Evolutionary conservation across 768 basidiomycete genomes (phyloP), one percentile per base, ranked within the genome.

Genomic region (Lepiota brunneoincarnata): DNA sequence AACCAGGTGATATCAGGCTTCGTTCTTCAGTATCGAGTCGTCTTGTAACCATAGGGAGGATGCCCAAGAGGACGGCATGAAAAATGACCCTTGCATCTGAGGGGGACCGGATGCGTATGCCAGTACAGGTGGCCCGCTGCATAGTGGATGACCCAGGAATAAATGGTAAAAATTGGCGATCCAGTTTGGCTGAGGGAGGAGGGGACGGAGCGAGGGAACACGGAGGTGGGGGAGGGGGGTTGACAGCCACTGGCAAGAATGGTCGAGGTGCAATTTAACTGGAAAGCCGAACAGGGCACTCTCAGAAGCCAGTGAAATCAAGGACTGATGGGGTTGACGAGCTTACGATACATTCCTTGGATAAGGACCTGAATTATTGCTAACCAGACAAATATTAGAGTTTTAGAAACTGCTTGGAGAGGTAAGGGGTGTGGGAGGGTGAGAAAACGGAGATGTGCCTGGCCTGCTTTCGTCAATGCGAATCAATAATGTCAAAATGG

Each of bases 31-130:
- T 82, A 69, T 89, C 87, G 46, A 92, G 71, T 49, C 90, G 81
- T 52, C 87, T 79, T 41, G 85, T 81, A 62, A 91, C 86, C 78
- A 90, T 88, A 44, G 87, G 87, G n/a, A 89, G 72, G n/a, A 85
- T 70, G 46, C 79, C 72, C 47, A 81, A 73, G 35, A 76, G 72
- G 26, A 91, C 89, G 26, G 86, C 87, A 63, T 90, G 86, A 67
- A 91, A 90, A 65, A 91, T 80, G 58, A 83, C 66, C 12, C 78
- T 73, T 46, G 79, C 79, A 59, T 81, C 79, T 24, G 75, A 66
- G 15, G 80, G 78, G 20, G 79, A 80, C 59, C 78, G 70, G 46
- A 80, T 75, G 54, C 77, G 77, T 59, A 80, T 66, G 26, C 75
- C 75, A 54, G 76, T 76, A 59, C 76, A 77, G 48, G 80, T 81